Evolutionary conservation across 2,329 filamentous ascomycete species (phyloP).

Genomic region (Aspergillus sp.): DNA sequence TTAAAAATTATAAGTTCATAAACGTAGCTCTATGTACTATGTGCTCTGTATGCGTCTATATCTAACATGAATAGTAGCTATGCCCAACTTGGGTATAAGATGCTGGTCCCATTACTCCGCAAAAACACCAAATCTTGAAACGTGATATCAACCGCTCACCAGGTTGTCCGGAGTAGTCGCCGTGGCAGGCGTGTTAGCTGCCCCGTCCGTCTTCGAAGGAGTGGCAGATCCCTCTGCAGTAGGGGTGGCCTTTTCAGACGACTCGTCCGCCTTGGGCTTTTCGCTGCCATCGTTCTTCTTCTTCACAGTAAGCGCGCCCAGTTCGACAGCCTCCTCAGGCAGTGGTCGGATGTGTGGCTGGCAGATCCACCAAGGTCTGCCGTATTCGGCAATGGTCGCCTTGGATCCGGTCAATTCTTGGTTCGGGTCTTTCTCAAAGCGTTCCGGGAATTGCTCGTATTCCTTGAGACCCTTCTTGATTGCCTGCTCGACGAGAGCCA

Average conservation of each 20-base stretch:
- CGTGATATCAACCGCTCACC: constrained; percentile 29
- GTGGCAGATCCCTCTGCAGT: constrained; percentile 14
- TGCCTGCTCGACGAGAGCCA: constrained; percentile 72
- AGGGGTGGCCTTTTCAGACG: constrained; percentile 10
- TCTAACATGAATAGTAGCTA: constrained; percentile 2
- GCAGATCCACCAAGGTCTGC: constrained; percentile 84
- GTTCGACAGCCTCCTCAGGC: constrained; percentile 82
- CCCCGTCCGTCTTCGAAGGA: constrained; percentile 10
- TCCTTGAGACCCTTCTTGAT: constrained; percentile 72
- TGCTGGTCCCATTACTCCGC: constrained; percentile 9
- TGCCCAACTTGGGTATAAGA: constrained; percentile 8
- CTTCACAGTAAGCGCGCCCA: constrained; percentile 72
- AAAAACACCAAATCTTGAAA: constrained; percentile 3
- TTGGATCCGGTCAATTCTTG: constrained; percentile 47
- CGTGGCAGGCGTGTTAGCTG: constrained; percentile 16
- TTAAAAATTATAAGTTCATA: neutral
- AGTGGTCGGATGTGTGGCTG: constrained; percentile 85
- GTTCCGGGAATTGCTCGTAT: constrained; percentile 53
- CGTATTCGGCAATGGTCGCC: constrained; percentile 70
- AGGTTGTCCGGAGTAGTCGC: constrained; percentile 30
- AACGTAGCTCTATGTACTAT: neutral
- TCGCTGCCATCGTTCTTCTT: constrained; percentile 57
- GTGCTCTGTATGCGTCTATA: neutral
- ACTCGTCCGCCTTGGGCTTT: constrained; percentile 13
- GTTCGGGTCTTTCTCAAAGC: constrained; percentile 37